A percentile compares a stretch with the other conserved stretches of the same genome.
phyloP scores from a whole-genome alignment of 1,284 basidiomycete genomes.

The Phenoliferia sp. region DNA sequence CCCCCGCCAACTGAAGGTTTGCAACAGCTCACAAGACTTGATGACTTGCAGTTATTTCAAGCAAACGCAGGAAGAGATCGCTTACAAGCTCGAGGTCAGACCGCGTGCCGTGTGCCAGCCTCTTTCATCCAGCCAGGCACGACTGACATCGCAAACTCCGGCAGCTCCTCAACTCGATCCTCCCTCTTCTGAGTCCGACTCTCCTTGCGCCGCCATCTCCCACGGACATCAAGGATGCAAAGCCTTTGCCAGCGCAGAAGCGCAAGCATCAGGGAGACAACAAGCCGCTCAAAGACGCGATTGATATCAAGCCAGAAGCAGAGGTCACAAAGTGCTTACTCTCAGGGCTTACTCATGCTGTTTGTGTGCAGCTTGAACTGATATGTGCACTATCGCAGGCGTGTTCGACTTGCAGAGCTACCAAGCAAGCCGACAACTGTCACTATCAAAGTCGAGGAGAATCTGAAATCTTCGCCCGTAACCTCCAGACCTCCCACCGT shows the following conservation, averaged over 20 bases:
- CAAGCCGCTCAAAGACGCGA: too few relatives aligned
- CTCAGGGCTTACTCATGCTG: too few relatives aligned
- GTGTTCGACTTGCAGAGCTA: too few relatives aligned
- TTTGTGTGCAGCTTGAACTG: too few relatives aligned
- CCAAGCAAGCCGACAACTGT: too few relatives aligned
- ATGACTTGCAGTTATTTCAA: too few relatives aligned
- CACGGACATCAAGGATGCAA: neutral
- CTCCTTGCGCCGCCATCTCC: neutral
- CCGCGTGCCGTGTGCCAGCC: neutral
- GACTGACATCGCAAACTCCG: neutral
- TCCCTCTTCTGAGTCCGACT: neutral
- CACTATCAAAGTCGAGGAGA: too few relatives aligned
- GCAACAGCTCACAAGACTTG: neutral
- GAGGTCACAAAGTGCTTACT: neutral
- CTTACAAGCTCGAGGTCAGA: neutral
- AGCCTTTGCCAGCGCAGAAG: neutral
- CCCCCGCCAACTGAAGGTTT: neutral
- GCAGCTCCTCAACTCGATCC: neutral
- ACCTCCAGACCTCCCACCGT: too few relatives aligned
- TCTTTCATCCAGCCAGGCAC: neutral
- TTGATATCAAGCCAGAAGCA: neutral
- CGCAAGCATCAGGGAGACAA: neutral
- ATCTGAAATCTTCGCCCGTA: too few relatives aligned
- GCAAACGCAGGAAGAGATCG: neutral
- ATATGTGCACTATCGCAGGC: too few relatives aligned